Base-by-base conservation (phyloP, 768 basidiomycete species). In the Termitomyces titanicus region DNA sequence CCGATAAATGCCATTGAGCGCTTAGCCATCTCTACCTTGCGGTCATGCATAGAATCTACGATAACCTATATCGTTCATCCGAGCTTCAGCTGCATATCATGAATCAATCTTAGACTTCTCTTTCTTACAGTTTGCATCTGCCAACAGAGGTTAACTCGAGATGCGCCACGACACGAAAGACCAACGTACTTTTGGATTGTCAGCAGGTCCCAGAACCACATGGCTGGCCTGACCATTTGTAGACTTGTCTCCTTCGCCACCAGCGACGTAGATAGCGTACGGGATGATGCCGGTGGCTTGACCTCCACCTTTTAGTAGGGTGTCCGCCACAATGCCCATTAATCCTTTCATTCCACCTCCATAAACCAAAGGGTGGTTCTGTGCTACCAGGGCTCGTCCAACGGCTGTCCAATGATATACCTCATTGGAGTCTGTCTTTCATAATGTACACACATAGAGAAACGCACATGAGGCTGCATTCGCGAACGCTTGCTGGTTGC, bases 1-100 rank as follows among this genome's bases (percentile, higher is more conserved):
- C 86, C 92, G 45, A 98, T 74, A 63, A 99, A 99, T 0, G 85
- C 94, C 17, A 80, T 78, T 0, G 82, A 83, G 9, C 88, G 76
- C 59, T 81, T 81, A 0, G 95, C 94, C 94, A 98, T 97, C 67
- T 89, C 85, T 9, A 89, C 78, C 66, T 98, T 98, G 13, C 95
- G 84, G 63, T 94, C 85, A 59, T 92, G 90, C 89, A 93, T 94
- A 0, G 88, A 88, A 56, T 82, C 74, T 2, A 92, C 90, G 7
- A 93, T 68, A 51, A 92, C 75, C 83, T 88, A 61, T 34, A 37
- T 15, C 49, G 20, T 13, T 22, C 13, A 39, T 43, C 27, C 48
- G 63, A 58, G 25, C 17, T 17, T 33, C 18, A 39, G 29, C 27
- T 20, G 2, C 5, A 6, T 6, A 24, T 3, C 11, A 25, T 18